A percentile compares a stretch with the other conserved stretches of the same genome.
phyloP scores from a whole-genome alignment of 306 rosid genomes.

The Citrullus mucosospermus region DNA sequence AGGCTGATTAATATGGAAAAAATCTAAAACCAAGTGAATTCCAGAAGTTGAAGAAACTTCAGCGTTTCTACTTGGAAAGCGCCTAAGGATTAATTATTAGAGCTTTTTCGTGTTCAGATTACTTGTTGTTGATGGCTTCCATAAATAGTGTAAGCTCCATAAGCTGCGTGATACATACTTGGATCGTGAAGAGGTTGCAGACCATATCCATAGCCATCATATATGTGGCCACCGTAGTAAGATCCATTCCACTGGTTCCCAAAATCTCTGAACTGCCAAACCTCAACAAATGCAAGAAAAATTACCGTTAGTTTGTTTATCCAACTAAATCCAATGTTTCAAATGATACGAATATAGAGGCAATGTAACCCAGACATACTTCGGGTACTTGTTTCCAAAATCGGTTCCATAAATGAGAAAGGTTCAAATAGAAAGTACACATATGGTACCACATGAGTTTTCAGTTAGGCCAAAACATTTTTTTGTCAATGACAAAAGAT shows the following conservation, averaged over 20 bases:
- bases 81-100: neutral
- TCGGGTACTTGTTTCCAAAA: neutral
- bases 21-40: conserved; percentile 1
- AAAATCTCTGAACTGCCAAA: conserved; percentile 58
- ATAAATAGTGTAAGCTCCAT: conserved; percentile 74
- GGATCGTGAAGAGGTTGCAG: conserved; percentile 76
- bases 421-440: neutral
- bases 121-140: conserved; percentile 95
- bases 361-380: no score
- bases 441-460: neutral
- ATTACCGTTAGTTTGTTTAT: conserved; percentile 7
- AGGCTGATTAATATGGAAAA: neutral
- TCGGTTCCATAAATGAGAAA: neutral
- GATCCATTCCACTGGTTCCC: conserved; percentile 66
- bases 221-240: conserved; percentile 65
- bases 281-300: conserved; percentile 8
- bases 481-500: neutral
- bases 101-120: conserved; percentile 30
- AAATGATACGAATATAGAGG: neutral
- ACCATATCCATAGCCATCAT: conserved; percentile 85
- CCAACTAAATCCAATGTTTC: neutral
- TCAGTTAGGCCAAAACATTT: neutral
- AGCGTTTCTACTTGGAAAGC: neutral
- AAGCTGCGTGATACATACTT: conserved; percentile 55
- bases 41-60: conserved; percentile 1